Evolutionary conservation across 75 land plant species (phyloP), one percentile per base, ranked within the genome.

Genomic region (Azolla pinnata): DNA sequence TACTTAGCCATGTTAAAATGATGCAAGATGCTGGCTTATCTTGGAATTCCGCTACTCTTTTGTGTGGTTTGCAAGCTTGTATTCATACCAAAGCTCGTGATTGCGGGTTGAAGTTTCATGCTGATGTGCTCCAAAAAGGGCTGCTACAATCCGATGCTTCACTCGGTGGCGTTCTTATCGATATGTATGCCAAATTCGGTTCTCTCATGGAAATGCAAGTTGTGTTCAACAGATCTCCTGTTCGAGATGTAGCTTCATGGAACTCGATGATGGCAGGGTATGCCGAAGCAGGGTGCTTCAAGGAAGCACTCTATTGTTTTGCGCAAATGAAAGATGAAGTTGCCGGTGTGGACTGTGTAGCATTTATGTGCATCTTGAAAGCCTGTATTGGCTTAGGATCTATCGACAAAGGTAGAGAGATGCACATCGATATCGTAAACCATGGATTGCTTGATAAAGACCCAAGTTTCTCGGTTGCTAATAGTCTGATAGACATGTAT

Each of bases 221-320:
- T 46, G 69, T 64, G n/a, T 70, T 70, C 29, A 70, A 64, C 19
- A 53, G 56, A 56, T n/a, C 82, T 69, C 10, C 33, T 20, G 20
- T 20, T 4, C 72, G 53, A 61, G 78, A 79, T 60, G 38, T 71
- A 14, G 81, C 79, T 32, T 73, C 81, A 29, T 83, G 86, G 86
- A 73, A 60, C 47, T 76, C 86, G 1, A 32, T 86, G 66, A 65
- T 86, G 29, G 71, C 67, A 3, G 90, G 60, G 0, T 75, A 72
- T 53, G 79, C 75, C 62, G 78, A 83, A 31, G 64, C 54, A 59
- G 77, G 77, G n/a, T 29, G 69, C 12, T 66, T 31, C 29, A 52
- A 65, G 19, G 28, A 38, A 44, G 67, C 27, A 18, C 4, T 14
- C 3, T 2, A 46, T 46, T 46, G 12, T 3, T 46, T 46, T 46